Percentiles rank a stretch among this genome's conserved stretches.
phyloP scores from a whole-genome alignment of 148 eudicot species.

The Selenicereus undatus region DNA sequence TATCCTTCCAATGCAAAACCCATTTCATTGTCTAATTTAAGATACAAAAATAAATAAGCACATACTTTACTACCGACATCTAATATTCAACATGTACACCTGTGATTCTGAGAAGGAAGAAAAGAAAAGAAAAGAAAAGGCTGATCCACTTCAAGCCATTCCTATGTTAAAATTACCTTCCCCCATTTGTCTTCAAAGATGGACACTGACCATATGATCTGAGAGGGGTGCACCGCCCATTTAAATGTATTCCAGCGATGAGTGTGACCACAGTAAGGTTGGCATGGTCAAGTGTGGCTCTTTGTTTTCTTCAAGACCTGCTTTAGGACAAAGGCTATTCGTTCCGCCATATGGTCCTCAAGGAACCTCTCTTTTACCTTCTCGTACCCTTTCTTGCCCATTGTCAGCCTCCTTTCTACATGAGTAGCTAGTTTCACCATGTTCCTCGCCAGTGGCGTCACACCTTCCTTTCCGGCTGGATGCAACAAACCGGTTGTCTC shows the following conservation, averaged over 20 bases:
- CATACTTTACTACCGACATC: neutral
- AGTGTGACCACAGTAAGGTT: neutral
- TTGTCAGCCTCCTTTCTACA: slow-evolving; percentile 68
- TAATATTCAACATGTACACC: slow-evolving; percentile 6
- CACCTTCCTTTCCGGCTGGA: slow-evolving; percentile 83
- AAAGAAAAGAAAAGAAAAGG: neutral
- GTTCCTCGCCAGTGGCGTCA: slow-evolving; percentile 75
- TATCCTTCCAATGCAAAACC: neutral
- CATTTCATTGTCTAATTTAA: neutral
- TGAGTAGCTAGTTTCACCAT: slow-evolving; percentile 78
- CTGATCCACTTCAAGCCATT: neutral
- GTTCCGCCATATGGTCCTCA: slow-evolving; percentile 79
- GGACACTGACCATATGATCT: neutral
- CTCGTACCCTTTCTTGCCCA: slow-evolving; percentile 85
- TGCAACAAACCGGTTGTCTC: slow-evolving; percentile 85
- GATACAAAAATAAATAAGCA: neutral
- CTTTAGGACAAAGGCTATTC: slow-evolving; percentile 77
- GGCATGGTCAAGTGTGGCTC: slow-evolving; percentile 23
- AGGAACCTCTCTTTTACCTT: slow-evolving; percentile 81
- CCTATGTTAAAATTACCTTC: neutral
- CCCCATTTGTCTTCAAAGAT: neutral
- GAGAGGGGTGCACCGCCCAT: neutral
- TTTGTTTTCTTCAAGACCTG: slow-evolving; percentile 68
- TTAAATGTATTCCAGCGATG: neutral
- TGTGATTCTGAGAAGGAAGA: neutral